phyloP scores from a whole-genome alignment of 345 rosid species.

The Hypericum androsaemum region DNA sequence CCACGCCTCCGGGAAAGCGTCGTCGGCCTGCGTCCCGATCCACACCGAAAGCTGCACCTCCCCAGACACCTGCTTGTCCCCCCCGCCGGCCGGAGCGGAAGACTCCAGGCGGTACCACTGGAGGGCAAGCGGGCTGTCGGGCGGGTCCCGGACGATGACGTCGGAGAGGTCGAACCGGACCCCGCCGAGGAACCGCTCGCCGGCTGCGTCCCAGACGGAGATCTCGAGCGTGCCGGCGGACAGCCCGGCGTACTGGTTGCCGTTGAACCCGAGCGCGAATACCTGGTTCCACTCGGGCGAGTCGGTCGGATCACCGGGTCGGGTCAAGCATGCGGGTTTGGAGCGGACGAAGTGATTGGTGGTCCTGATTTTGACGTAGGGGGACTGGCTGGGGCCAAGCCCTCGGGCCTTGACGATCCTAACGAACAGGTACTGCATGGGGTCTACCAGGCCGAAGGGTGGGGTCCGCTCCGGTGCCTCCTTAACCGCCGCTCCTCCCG shows the following conservation, averaged over 20 bases:
- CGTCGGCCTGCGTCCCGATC: slow-evolving; percentile 93
- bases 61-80: slow-evolving; percentile 49
- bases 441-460: slow-evolving; percentile 77
- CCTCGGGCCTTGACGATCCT: slow-evolving; percentile 75
- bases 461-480: slow-evolving; percentile 37
- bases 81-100: slow-evolving; percentile 17
- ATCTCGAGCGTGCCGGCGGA: slow-evolving; percentile 59
- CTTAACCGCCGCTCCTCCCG: too few species aligned
- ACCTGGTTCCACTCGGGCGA: slow-evolving; percentile 83
- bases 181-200: slow-evolving; percentile 79
- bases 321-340: slow-evolving; percentile 40
- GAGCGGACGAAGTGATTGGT: slow-evolving; percentile 35
- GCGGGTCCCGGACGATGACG: slow-evolving; percentile 73
- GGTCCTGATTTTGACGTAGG: slow-evolving; percentile 57
- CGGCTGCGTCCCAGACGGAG: slow-evolving; percentile 67
- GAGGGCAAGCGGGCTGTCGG: slow-evolving; percentile 87
- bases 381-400: slow-evolving; percentile 43
- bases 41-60: slow-evolving; percentile 88
- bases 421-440: slow-evolving; percentile 77
- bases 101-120: slow-evolving; percentile 78
- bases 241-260: slow-evolving; percentile 19
- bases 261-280: slow-evolving; percentile 55
- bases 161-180: slow-evolving; percentile 81
- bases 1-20: slow-evolving; percentile 91
- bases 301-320: slow-evolving; percentile 49